phyloP scores from a whole-genome alignment of 495 filamentous ascomycete species.

The Penicillium chermesinum region DNA sequence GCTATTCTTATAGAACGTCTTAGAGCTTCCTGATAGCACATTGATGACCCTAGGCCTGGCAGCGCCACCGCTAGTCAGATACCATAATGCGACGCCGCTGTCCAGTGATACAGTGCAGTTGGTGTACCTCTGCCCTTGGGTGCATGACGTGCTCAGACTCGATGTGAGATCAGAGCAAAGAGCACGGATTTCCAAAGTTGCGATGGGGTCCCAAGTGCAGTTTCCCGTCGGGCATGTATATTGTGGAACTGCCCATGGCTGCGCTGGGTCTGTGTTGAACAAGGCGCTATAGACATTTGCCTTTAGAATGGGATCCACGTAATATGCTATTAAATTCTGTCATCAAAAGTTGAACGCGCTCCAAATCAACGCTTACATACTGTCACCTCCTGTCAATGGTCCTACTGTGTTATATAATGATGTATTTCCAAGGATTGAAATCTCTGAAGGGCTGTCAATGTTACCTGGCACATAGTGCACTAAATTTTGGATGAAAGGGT shows the following conservation, averaged over 20 bases:
- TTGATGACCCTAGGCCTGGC: too few relatives aligned
- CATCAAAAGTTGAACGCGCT: too few relatives aligned
- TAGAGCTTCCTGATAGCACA: too few relatives aligned
- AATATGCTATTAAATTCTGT: too few relatives aligned
- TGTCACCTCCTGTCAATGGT: too few relatives aligned
- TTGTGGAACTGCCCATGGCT: slow-evolving; percentile 11
- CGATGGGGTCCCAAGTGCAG: slow-evolving; percentile 16
- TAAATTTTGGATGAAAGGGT: not conserved
- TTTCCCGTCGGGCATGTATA: slow-evolving; percentile 13
- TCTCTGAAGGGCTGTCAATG: not conserved
- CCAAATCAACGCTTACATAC: too few relatives aligned
- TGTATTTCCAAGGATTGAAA: not conserved
- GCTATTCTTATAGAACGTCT: too few relatives aligned
- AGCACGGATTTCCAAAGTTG: slow-evolving; percentile 6
- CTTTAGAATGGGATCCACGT: not conserved
- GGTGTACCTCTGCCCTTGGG: too few relatives aligned
- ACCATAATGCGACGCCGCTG: not conserved
- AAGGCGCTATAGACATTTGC: not conserved
- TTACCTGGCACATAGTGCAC: not conserved
- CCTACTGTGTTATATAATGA: too few relatives aligned
- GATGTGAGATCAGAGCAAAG: slow-evolving; percentile 12
- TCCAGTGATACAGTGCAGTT: too few relatives aligned
- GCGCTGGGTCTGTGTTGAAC: slow-evolving; percentile 3
- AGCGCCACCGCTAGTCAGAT: too few relatives aligned
- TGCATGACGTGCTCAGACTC: not conserved